Evolutionary conservation across 108 stramenopile genomes (phyloP).

Genomic region (Halocafeteria seosinensis): DNA sequence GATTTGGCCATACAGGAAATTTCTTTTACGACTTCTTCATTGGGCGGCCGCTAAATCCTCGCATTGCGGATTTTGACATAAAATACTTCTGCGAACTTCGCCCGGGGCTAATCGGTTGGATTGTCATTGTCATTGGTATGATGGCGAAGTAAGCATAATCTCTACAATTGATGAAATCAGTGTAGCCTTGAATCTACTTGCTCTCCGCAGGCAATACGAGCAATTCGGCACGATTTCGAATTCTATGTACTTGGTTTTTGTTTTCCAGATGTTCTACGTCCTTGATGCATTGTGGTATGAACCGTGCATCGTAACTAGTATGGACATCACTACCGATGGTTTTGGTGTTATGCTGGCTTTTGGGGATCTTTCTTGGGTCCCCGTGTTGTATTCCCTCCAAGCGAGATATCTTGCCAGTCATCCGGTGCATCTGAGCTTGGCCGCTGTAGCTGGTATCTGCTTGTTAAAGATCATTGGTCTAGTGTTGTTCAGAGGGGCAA

Average conservation of each 20-base stretch:
- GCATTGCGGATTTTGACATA: conserved; percentile 59
- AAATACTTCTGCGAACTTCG: conserved; percentile 91
- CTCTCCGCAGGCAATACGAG: conserved; percentile 47
- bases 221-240: conserved; percentile 53
- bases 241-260: conserved; percentile 66
- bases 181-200: conserved; percentile 2
- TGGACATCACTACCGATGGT: conserved; percentile 98
- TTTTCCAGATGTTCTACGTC: conserved; percentile 80
- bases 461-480: conserved; percentile 45
- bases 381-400: conserved; percentile 79
- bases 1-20: conserved; percentile 60
- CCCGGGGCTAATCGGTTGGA: conserved; percentile 60
- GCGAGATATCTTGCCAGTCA: conserved; percentile 71
- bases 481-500: conserved; percentile 69
- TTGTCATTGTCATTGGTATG: conserved; percentile 59
- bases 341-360: conserved; percentile 94
- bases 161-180: background rate
- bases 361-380: conserved; percentile 97
- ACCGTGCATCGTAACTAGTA: conserved; percentile 79
- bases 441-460: conserved; percentile 29
- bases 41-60: conserved; percentile 90
- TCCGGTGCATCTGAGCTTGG: conserved; percentile 49
- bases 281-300: conserved; percentile 88
- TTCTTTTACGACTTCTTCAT: conserved; percentile 79
- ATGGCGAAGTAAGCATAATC: background rate